phyloP scores from a whole-genome alignment of 176 grass and related monocot species.

The Triticum dicoccoides region DNA sequence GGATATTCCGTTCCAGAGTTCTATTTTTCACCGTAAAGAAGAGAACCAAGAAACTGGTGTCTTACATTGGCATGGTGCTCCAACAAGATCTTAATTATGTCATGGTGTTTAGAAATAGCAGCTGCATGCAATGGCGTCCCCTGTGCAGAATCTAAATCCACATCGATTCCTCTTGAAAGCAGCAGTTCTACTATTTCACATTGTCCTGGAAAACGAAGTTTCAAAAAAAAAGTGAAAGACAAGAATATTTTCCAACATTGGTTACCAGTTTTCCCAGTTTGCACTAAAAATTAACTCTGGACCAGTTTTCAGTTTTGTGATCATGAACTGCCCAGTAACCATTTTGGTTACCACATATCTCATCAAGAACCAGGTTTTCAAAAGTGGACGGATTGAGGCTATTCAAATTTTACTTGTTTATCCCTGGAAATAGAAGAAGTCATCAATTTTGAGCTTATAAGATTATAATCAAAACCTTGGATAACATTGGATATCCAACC shows the following conservation, averaged over 20 bases:
- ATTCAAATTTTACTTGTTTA: background rate
- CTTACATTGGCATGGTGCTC: background rate
- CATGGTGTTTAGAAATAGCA: background rate
- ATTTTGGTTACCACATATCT: background rate
- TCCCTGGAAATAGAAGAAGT: background rate
- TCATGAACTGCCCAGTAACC: background rate
- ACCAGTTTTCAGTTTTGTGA: background rate
- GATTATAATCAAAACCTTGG: background rate
- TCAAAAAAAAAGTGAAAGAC: background rate
- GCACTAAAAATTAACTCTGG: background rate
- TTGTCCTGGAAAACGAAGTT: background rate
- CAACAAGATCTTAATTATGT: background rate
- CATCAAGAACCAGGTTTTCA: background rate
- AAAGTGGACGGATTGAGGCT: background rate
- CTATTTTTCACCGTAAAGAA: background rate
- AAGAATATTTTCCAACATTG: too few species aligned
- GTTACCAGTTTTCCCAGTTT: background rate
- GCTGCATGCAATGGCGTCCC: background rate
- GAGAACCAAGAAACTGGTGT: background rate
- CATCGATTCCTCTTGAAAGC: background rate
- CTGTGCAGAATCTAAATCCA: background rate
- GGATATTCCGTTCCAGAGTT: background rate
- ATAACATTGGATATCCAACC: background rate
- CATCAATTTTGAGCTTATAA: background rate
- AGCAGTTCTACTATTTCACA: constrained; percentile 13